Base-by-base conservation (phyloP, 2,329 filamentous ascomycete species). In the Alternaria burnsii region DNA sequence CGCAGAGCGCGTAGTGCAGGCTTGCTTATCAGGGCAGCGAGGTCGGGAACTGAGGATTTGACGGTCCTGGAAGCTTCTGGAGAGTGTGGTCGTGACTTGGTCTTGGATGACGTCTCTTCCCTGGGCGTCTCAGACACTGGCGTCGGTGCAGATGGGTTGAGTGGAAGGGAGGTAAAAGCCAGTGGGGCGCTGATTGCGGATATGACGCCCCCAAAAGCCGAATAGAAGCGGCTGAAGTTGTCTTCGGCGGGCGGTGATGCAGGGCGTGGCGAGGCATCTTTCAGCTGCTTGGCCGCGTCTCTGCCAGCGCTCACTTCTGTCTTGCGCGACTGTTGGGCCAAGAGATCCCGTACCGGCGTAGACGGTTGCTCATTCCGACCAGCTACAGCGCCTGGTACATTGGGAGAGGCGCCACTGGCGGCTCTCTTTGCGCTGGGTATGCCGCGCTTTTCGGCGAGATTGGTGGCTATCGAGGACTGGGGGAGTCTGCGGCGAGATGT, bases 161-260 rank as follows among this genome's bases (percentile, higher is more conserved):
- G 84, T 0, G 95, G 95, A 9, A 99, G 86, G 1, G 94, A 94
- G 5, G 95, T 93, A 80, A 97, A 99, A 4, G 94, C 94, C 30
- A 99, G 83, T 1, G 94, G 94, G 0, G 94, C 93, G 0, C 94
- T 96, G 12, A 98, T 87, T 69, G 90, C 91, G 62, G 93, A 95
- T 73, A 98, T 92, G 48, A 97, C 87, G 55, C 87, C 92, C 56
- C 94, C 93, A 72, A 97, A 97, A 1, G 93, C 93, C 59, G 87
- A 94, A 80, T 98, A 99, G 80, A 98, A 99, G 55, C 89, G 88
- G 7, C 92, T 88, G 75, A 97, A 99, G 6, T 92, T 90, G 58
- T 94, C 93, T 32, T 97, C 92, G 2, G 80, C 66, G 0, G 72
- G 70, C 0, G 74, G 67, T 14, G 72, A 65, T 1, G 65, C 38